Base-by-base conservation (phyloP, 139 green algal genomes). In the Tetraselmis chui region DNA sequence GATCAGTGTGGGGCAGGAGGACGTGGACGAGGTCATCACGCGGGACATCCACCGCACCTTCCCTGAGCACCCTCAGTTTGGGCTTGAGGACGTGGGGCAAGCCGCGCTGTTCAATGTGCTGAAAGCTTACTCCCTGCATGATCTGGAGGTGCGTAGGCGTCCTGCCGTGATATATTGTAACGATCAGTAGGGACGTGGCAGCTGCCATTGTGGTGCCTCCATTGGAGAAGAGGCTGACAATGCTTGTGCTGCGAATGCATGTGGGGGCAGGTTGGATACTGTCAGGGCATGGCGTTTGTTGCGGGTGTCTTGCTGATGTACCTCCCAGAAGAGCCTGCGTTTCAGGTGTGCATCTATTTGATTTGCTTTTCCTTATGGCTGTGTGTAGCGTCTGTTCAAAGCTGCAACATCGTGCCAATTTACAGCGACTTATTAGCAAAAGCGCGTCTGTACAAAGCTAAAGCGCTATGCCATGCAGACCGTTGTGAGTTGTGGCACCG, bases 41-140 rank as follows among this genome's bases (percentile, higher is more conserved):
- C 89, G 96, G 0, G 96, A 99, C 87, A 93, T 99, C 79, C 86
- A 95, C 83, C 92, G 96, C 78, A 99, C 96, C 30, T 99, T 99
- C 86, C 96, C 96, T 0, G 92, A 98, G 88, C 91, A 97, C 84
- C 91, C 93, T 0, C 84, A 95, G 77, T 98, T 99, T 84, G 82
- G 85, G 26, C 84, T 89, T 30, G 76, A 85, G 59, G 59, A 75
- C 59, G 77, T 80, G 45, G 1, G 86, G 26, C 89, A 92, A 77
- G 85, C 75, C 29, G 32, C 76, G 23, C 81, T 89, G 23, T 87
- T 83, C 59, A 84, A 85, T 67, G 78, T 90, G n/a, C 85, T 90
- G 11, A 87, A 89, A 29, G 94, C 95, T 0, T 98, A 98, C 87
- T 92, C 90, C 30, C 83, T 97, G 32, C 86, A 93, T 58, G 94